Evolutionary conservation across 2,329 filamentous ascomycete species (phyloP), one percentile per base, ranked within the genome.

Genomic region (Colletotrichum lindemuthianum): DNA sequence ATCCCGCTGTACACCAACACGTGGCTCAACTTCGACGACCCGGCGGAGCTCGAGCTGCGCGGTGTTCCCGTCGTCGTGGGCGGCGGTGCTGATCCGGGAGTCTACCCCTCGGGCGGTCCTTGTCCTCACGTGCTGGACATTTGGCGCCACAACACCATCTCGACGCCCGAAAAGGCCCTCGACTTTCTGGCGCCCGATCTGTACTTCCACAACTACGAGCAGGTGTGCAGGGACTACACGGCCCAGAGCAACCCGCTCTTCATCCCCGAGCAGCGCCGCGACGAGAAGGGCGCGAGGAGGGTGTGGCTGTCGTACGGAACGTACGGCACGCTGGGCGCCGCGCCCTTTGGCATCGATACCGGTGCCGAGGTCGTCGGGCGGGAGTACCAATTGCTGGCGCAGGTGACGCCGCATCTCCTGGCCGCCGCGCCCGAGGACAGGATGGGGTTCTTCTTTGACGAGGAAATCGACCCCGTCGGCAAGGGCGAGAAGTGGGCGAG

Each of bases 231-330:
- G 10, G 75, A 79, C 33, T 85, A 84, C 63, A 70, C 76, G 3
- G 79, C 82, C 53, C 71, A 76, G 4, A 70, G 72, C 10, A 79
- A 84, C 66, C 76, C 81, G 0, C 74, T 85, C 0, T 84, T 85
- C 66, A 84, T 85, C 41, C 83, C 83, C 0, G 83, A 85, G 71
- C 83, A 85, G 68, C 74, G 82, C 6, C 75, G 83, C 11, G 82
- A 84, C 57, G 81, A 81, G 40, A 74, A 78, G 34, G 81, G 81
- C 6, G 75, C 78, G 0, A 70, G 79, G 6, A 67, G 81, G 2
- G 70, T 82, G 1, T 83, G 79, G 79, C 54, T 75, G 0, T 76
- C 81, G 0, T 78, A 77, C 16, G 80, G 77, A 2, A 76, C 77
- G 0, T 77, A 80, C 54, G 72, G 72, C 11, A 74, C 75, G 2